Conservation (phyloP, 192 early-diverging fungal genomes). For the Podila clonocystis region DNA sequence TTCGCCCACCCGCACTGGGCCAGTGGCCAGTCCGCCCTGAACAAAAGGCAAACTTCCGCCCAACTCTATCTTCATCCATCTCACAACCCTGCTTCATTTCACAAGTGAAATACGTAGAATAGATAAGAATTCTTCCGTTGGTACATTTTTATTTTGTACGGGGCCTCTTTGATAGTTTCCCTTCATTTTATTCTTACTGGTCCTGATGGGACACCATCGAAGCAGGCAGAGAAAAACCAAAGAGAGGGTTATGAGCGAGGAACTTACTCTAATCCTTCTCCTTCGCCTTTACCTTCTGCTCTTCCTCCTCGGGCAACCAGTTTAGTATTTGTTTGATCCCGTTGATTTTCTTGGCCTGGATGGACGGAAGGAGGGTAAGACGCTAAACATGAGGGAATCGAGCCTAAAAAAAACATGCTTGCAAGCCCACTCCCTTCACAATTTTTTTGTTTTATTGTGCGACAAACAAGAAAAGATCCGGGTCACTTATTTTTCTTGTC, state of each 20-base stretch:
- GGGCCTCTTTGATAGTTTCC: too few relatives aligned
- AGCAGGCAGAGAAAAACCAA: too few relatives aligned
- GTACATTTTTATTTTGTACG: too few relatives aligned
- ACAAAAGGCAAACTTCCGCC: background rate
- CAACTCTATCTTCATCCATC: background rate
- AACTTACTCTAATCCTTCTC: too few relatives aligned
- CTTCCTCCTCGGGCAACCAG: too few relatives aligned
- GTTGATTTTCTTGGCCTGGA: too few relatives aligned
- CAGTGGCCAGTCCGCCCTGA: background rate
- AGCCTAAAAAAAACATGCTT: background rate
- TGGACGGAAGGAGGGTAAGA: background rate
- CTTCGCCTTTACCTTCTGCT: too few relatives aligned
- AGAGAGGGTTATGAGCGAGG: too few relatives aligned
- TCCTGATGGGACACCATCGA: too few relatives aligned
- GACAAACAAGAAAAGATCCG: constrained; percentile 3
- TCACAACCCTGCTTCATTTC: background rate
- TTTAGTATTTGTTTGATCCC: too few relatives aligned
- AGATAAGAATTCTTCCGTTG: too few relatives aligned
- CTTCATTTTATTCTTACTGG: too few relatives aligned
- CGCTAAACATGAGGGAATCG: background rate
- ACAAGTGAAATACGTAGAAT: background rate
- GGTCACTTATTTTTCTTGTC: background rate
- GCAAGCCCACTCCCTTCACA: background rate
- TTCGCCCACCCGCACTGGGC: background rate
- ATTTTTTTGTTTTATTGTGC: background rate